Base-by-base conservation (phyloP, 768 basidiomycete species). In the Dioszegia aurantiaca region DNA sequence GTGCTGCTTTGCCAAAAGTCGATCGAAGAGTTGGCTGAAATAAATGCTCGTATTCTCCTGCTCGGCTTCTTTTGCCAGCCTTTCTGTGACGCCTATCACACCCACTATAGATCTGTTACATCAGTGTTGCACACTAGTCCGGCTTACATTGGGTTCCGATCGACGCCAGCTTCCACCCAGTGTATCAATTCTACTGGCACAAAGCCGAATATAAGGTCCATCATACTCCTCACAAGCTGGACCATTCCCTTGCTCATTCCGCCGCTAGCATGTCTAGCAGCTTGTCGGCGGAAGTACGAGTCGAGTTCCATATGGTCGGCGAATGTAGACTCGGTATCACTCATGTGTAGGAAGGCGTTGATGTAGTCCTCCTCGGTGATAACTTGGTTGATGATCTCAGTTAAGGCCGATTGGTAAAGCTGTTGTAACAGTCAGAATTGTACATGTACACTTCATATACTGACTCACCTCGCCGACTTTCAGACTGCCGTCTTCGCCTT, bases 171-270 rank as follows among this genome's bases (percentile, higher is more conserved):
- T 63, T 98, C 93, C 14, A 92, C 79, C 90, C 90, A 97, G 23
- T 80, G 78, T 76, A 87, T 89, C 60, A 97, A 57, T 72, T 94
- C 92, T 1, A 81, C 80, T 2, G 87, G 86, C 17, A 98, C 78
- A 79, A 94, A 98, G 8, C 92, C 91, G 74, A 97, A 98, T 52
- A 97, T 91, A 52, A 94, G 78, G 64, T 98, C 94, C 87, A 97
- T 85, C 27, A 91, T 89, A 2, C 86, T 86, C 19, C 90, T 84
- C 28, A 92, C 83, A 9, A 93, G 82, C 78, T 93, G 92, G 58
- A 80, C 71, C 26, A 90, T 91, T 6, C 83, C 77, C 54, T 82
- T 81, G 58, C 84, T 85, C 42, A 93, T 80, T 3, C 27, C 85
- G 28, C 59, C 61, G 1, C 47, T 83, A 26, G 81, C 82, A 49